phyloP scores from a whole-genome alignment of 2,329 filamentous ascomycete genomes.

The Fusarium nodosum region DNA sequence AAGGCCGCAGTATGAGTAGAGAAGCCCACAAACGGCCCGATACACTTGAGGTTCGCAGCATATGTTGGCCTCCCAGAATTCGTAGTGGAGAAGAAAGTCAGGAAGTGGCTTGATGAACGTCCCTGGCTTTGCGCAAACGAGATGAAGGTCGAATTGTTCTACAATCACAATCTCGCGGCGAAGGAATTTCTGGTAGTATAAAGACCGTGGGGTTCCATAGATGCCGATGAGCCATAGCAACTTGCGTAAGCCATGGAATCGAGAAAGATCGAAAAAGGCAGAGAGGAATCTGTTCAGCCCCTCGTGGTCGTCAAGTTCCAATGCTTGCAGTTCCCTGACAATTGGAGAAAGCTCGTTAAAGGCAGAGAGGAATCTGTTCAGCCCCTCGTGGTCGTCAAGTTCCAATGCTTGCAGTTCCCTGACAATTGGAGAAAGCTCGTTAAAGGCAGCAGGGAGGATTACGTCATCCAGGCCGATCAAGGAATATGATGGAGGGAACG shows the following conservation, averaged over 20 bases:
- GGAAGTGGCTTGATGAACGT: not conserved
- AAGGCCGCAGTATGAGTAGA: constrained; percentile 13
- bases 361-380: constrained; percentile 10
- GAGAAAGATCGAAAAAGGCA: constrained; percentile 9
- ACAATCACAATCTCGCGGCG: not conserved
- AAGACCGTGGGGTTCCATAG: constrained; percentile 5
- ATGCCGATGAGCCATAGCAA: constrained; percentile 7
- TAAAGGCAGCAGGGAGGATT: constrained; percentile 8
- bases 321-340: not conserved
- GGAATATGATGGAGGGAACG: not conserved
- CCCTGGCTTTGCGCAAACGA: constrained; percentile 10
- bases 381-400: not conserved
- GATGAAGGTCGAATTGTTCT: constrained; percentile 8
- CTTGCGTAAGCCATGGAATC: constrained; percentile 4
- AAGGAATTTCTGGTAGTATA: constrained; percentile 9
- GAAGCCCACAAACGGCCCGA: constrained; percentile 2
- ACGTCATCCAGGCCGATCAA: not conserved
- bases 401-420: constrained; percentile 1
- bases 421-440: constrained; percentile 5
- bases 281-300: constrained; percentile 3
- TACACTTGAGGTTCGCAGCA: not conserved
- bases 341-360: constrained; percentile 11
- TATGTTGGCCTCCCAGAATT: constrained; percentile 7
- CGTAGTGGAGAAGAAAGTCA: constrained; percentile 13
- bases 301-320: not conserved